Evolutionary conservation across 192 early-diverging fungal genomes (phyloP).

Genomic region (Backusella tuberculispora): DNA sequence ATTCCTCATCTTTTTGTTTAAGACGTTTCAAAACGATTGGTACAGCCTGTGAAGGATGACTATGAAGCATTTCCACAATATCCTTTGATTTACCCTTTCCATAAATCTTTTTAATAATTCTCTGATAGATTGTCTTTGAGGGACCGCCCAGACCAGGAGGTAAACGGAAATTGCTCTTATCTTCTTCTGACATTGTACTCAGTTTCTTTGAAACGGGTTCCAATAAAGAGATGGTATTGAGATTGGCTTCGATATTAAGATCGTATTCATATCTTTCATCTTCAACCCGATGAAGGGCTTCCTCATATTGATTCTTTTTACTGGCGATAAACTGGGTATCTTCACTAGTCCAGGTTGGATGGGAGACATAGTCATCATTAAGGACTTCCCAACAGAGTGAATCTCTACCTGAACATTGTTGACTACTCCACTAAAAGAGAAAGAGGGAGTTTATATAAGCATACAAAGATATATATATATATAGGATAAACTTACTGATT

Average conservation of each 20-base stretch:
- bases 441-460: neutral
- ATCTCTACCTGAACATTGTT: conserved; percentile 89
- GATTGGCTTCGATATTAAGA: conserved; percentile 93
- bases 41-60: conserved; percentile 84
- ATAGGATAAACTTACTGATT: conserved; percentile 51
- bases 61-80: conserved; percentile 89
- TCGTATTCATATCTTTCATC: conserved; percentile 96
- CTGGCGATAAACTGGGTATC: conserved; percentile 84
- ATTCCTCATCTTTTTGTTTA: conserved; percentile 98
- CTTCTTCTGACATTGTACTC: conserved; percentile 75
- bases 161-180: conserved; percentile 71
- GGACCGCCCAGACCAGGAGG: conserved; percentile 78
- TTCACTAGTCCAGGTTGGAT: conserved; percentile 89
- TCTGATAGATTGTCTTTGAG: conserved; percentile 85
- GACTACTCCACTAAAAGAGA: conserved; percentile 43
- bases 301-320: conserved; percentile 91
- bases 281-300: conserved; percentile 90
- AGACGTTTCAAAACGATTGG: conserved; percentile 94
- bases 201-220: conserved; percentile 89
- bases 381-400: conserved; percentile 88
- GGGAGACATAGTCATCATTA: conserved; percentile 93
- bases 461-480: neutral
- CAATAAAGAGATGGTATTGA: conserved; percentile 84
- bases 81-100: conserved; percentile 81
- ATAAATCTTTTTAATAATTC: conserved; percentile 93